Percentiles rank a stretch among this genome's conserved stretches.
These are phyloP conservation scores for Geranium brycei DNA, from an alignment of 345 rosid genomes.

Conservation along the genomic window DNA sequence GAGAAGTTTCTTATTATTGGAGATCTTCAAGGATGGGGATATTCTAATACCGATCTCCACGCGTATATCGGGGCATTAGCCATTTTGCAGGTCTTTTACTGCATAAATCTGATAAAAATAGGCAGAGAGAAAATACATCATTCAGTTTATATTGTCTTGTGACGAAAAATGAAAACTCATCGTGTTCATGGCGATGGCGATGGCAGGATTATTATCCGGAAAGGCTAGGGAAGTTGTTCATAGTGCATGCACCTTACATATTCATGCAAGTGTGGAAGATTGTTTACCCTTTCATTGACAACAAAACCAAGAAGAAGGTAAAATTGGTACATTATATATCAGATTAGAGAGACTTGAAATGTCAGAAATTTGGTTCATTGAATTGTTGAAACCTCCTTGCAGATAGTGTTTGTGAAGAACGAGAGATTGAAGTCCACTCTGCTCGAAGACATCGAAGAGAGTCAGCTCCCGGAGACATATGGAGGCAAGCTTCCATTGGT, in stretches of 20 bases:
- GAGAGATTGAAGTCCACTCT: slow-evolving; percentile 48
- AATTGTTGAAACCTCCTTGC: neutral
- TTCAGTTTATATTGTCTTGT: no score
- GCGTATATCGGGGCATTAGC: slow-evolving; percentile 59
- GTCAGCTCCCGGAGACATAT: slow-evolving; percentile 61
- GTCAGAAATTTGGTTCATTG: no score
- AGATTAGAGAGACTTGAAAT: no score
- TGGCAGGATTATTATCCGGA: slow-evolving; percentile 81
- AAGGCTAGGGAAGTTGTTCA: slow-evolving; percentile 61
- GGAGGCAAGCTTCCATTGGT: slow-evolving; percentile 63
- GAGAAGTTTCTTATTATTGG: slow-evolving; percentile 59
- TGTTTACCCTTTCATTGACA: slow-evolving; percentile 69
- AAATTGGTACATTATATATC: neutral
- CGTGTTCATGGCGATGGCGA: no score
- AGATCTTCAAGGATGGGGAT: slow-evolving; percentile 90
- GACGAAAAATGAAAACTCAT: no score
- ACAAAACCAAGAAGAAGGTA: slow-evolving; percentile 78
- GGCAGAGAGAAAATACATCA: no score
- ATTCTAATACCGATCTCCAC: slow-evolving; percentile 53
- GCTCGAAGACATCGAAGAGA: slow-evolving; percentile 62
- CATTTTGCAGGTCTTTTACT: slow-evolving; percentile 49
- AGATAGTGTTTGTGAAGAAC: slow-evolving; percentile 75
- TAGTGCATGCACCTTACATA: slow-evolving; percentile 62
- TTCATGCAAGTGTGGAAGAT: slow-evolving; percentile 87
- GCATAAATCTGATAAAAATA: no score